Evolutionary conservation across 2,329 filamentous ascomycete species (phyloP).

Genomic region (Cladophialophora carrionii): DNA sequence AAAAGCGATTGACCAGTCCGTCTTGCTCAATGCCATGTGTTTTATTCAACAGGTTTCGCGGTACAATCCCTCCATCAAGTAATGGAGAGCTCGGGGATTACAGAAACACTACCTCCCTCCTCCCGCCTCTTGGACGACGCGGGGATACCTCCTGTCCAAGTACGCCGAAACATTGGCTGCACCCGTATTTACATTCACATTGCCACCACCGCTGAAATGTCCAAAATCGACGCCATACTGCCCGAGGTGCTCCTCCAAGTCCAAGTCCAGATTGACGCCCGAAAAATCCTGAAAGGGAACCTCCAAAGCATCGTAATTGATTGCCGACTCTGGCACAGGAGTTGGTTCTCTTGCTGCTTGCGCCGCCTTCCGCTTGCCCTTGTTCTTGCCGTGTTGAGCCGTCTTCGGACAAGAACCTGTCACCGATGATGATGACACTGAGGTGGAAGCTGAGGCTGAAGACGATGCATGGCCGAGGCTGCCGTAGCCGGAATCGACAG

Average conservation of each 20-base stretch:
- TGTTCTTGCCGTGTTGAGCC: slow-evolving; percentile 13
- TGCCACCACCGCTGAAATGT: neutral
- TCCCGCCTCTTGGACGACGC: neutral
- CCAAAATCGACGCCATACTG: slow-evolving; percentile 3
- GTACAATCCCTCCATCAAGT: neutral
- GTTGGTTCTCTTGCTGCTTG: slow-evolving; percentile 8
- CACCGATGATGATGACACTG: neutral
- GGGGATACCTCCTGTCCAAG: slow-evolving; percentile 17
- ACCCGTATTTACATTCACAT: slow-evolving; percentile 21
- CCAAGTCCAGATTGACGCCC: slow-evolving; percentile 16
- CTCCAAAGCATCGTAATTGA: slow-evolving; percentile 30
- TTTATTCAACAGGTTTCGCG: neutral
- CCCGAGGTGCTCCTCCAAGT: slow-evolving; percentile 16
- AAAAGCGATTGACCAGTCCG: neutral
- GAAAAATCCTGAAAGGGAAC: slow-evolving; percentile 27
- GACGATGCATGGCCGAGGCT: slow-evolving; percentile 24
- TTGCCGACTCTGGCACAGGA: slow-evolving; percentile 26
- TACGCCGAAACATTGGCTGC: slow-evolving; percentile 13
- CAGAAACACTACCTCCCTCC: neutral
- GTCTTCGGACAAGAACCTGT: neutral
- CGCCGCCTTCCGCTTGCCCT: slow-evolving; percentile 19
- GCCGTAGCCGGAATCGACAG: slow-evolving; percentile 34
- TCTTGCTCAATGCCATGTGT: neutral
- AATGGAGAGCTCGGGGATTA: neutral
- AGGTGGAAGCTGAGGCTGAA: slow-evolving; percentile 13